A percentile compares a stretch with the other conserved stretches of the same genome.
Conservation (phyloP, 257 asterid genomes). For the Dorcoceras hygrometricum region DNA sequence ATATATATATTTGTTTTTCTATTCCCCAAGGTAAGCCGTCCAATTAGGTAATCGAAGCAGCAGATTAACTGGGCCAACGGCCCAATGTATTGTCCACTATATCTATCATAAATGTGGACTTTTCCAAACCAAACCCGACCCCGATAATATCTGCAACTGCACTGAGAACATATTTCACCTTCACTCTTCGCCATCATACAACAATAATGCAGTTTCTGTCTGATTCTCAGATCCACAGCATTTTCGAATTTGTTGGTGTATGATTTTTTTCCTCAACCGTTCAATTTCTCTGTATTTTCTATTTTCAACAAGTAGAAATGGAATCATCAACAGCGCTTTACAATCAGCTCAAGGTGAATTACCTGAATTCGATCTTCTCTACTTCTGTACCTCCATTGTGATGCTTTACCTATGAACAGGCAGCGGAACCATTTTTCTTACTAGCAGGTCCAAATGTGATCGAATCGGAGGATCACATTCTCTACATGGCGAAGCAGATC, state of each 20-base stretch:
- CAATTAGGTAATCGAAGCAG: background rate
- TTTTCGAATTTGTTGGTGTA: background rate
- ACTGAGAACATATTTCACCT: too few species aligned
- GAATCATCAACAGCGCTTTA: conserved; percentile 56
- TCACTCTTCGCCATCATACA: background rate
- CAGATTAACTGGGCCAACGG: background rate
- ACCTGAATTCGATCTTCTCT: background rate
- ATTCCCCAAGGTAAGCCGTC: background rate
- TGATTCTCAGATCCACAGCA: conserved; percentile 22
- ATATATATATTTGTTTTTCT: too few species aligned
- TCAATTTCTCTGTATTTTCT: background rate
- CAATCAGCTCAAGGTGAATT: conserved; percentile 73
- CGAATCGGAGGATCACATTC: conserved; percentile 82
- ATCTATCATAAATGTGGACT: background rate
- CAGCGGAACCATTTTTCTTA: conserved; percentile 52
- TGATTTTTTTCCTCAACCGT: background rate
- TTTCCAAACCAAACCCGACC: background rate
- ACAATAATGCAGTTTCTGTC: background rate
- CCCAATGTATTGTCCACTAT: background rate
- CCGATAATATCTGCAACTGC: background rate
- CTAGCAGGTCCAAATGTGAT: conserved; percentile 95
- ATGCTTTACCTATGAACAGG: conserved; percentile 32
- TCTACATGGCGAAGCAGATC: conserved; percentile 71
- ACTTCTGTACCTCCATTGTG: background rate
- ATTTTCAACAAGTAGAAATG: conserved; percentile 33